Percentiles rank a stretch among this genome's conserved stretches.
phyloP scores from a whole-genome alignment of 805 yeast species.

The Teunomyces barrocoloradensis region DNA sequence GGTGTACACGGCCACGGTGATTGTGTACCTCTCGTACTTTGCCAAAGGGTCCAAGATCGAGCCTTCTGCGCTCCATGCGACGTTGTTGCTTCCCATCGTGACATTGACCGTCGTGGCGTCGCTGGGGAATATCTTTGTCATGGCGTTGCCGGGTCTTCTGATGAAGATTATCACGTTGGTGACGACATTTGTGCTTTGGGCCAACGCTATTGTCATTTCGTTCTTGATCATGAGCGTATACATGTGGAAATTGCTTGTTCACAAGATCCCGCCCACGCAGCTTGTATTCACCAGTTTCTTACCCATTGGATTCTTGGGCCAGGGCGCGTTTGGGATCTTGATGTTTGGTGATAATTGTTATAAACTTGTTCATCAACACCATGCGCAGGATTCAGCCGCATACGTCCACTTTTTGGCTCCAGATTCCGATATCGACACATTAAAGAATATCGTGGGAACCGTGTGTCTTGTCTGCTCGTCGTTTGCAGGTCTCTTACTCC shows the following conservation, averaged over 20 bases:
- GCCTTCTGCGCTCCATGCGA: conserved; percentile 46
- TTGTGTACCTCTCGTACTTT: conserved; percentile 50
- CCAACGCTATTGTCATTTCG: conserved; percentile 64
- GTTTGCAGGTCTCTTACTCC: conserved; percentile 40
- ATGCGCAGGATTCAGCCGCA: not conserved
- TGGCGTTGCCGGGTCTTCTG: conserved; percentile 38
- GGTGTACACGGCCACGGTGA: conserved; percentile 57
- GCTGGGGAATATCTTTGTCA: conserved; percentile 57
- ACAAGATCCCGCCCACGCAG: conserved; percentile 56
- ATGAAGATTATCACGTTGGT: conserved; percentile 53
- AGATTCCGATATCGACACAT: conserved; percentile 9
- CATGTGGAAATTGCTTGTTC: conserved; percentile 55
- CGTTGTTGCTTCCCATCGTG: conserved; percentile 72
- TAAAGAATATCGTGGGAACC: conserved; percentile 9
- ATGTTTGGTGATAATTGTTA: conserved; percentile 47
- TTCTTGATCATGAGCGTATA: conserved; percentile 51
- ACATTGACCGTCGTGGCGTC: conserved; percentile 75
- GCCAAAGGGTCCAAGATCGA: conserved; percentile 26
- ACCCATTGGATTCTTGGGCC: conserved; percentile 84
- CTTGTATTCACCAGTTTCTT: conserved; percentile 66
- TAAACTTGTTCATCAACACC: conserved; percentile 1
- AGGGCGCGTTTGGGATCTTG: conserved; percentile 70
- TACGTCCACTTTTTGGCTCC: conserved; percentile 1
- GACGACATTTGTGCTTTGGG: conserved; percentile 60
- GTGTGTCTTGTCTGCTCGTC: conserved; percentile 13